These are phyloP conservation scores for Epichloe aotearoae DNA, from an alignment of 2,329 filamentous ascomycete species.

Conservation along the genomic window DNA sequence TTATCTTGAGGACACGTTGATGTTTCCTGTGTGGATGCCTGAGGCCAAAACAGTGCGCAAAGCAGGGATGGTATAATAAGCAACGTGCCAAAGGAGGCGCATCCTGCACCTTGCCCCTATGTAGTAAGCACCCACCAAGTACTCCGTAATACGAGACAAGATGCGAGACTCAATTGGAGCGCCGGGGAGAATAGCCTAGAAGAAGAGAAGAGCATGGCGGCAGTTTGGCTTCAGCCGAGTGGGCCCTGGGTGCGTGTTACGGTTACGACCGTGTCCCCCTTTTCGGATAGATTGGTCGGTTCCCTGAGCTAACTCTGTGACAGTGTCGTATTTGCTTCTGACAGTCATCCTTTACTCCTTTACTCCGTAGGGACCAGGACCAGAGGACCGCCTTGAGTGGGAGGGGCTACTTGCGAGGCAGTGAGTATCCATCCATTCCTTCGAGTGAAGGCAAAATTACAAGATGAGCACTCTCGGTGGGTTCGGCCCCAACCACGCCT, in stretches of 20 bases:
- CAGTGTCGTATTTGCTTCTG: too few species aligned
- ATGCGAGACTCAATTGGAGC: not conserved
- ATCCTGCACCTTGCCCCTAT: not conserved
- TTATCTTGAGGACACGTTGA: conserved; percentile 20
- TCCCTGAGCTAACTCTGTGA: too few species aligned
- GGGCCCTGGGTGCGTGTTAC: not conserved
- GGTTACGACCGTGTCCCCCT: not conserved
- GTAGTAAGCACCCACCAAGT: not conserved
- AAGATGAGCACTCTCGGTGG: not conserved
- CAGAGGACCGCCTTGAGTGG: not conserved
- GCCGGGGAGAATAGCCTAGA: not conserved
- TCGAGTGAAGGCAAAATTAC: not conserved
- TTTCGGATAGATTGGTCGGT: too few species aligned
- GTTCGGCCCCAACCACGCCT: not conserved
- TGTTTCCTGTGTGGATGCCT: conserved; percentile 14
- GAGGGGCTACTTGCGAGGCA: not conserved
- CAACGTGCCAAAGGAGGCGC: not conserved
- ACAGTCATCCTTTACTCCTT: too few species aligned
- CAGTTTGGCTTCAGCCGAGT: not conserved
- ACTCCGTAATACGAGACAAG: not conserved
- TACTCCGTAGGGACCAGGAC: too few species aligned
- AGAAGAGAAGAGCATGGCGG: not conserved
- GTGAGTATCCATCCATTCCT: not conserved
- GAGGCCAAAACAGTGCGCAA: conserved; percentile 14
- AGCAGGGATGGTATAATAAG: not conserved